Evolutionary conservation across 805 yeast species (phyloP), one percentile per base, ranked within the genome.

Genomic region (Dipodascopsis uninucleata): DNA sequence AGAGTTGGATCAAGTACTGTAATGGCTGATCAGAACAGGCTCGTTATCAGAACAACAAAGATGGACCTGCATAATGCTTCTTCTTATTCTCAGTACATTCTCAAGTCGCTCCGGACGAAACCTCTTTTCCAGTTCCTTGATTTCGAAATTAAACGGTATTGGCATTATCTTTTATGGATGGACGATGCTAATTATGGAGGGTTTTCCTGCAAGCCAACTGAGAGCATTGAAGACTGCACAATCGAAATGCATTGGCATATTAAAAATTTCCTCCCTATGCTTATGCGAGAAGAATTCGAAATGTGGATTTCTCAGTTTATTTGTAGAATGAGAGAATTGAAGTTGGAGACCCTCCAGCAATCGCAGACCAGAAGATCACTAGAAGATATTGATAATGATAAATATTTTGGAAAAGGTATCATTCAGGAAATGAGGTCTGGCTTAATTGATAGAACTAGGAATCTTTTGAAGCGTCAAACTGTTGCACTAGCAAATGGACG

Each of bases 91-190:
- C 88, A 86, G 55, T 87, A 87, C 60, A 71, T 86, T 33, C 73
- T 85, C 22, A 82, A 83, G 53, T 79, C 94, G 1, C 78, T 86
- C 2, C 71, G 96, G 58, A 72, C 87, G 0, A 84, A 81, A 56
- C 90, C 95, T 0, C 65, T 88, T 53, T 93, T 93, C 68, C 79
- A 82, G 55, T 88, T 79, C 61, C 67, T 93, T 55, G 97, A 89
- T 55, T 65, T 93, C 53, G 67, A 69, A 17, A 81, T 90, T 32
- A 74, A 71, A 9, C 79, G 78, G 58, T 88, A 85, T 60, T 93
- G 98, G 98, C 97, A 93, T 62, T 59, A 82, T n/a, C 68, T 93
- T 52, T 68, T 93, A 1, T 94, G 97, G 97, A 85, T 90, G 95
- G 96, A 93, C 61, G 81, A 82, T 56, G 78, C 77, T 58, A 93